Evolutionary conservation across 2,329 filamentous ascomycete species (phyloP), one percentile per base, ranked within the genome.

Genomic region (Epichloe baconii): DNA sequence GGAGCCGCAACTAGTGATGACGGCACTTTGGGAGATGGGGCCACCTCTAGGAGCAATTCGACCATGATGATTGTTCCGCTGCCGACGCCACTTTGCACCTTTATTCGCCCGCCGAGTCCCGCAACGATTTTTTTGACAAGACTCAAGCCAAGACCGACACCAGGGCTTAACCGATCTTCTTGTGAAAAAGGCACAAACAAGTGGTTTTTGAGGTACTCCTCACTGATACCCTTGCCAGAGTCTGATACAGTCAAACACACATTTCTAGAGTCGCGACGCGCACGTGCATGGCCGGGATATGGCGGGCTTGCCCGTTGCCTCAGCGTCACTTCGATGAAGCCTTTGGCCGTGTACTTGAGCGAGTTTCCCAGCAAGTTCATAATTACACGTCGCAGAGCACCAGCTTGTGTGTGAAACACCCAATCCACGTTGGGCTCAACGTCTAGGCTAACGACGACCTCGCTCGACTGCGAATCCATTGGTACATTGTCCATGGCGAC

Each of bases 171-270:
- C 0, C 69, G 64, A 46, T 85, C 74, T 57, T 86, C 83, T 54
- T 87, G 83, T 0, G 72, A 65, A 54, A 86, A 86, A 0, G 82
- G 79, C 0, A 74, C 78, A 59, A 82, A 87, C 0, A 86, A 62
- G 15, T 74, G 72, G 6, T 78, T 74, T 17, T 75, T 70, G 14
- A 85, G 64, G 55, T 79, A 87, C 11, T 84, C 77, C 5, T 76
- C 69, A 0, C 74, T 75, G 37, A 87, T 87, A 1, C 83, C 84
- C 44, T 73, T 73, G 1, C 83, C 84, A 0, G 83, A 82, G 56
- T 87, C 83, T 0, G 71, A 68, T 2, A 87, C 75, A 0, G 70
- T 75, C 4, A 82, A 59, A 0, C 56, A 59, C 2, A 68, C 57
- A 15, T 52, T 50, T 12, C 54, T 50, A n/a, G 56, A 50, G 0